A percentile compares a stretch with the other conserved stretches of the same genome.
These are phyloP conservation scores for Cymbomonas tetramitiformis DNA, from an alignment of 139 green algal genomes.

Conservation along the genomic window DNA sequence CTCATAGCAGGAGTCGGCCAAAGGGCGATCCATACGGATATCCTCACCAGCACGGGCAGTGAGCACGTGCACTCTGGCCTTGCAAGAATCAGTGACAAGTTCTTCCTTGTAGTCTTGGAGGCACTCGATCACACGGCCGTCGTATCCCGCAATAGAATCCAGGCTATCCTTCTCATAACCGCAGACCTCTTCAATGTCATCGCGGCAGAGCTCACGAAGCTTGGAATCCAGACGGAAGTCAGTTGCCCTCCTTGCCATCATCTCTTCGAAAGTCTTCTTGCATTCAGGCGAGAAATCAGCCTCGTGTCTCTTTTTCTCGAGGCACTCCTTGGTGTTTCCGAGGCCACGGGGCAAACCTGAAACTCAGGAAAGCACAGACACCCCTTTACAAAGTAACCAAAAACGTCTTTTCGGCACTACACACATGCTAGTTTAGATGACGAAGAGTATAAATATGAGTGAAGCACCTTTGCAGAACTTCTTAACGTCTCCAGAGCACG, in stretches of 20 bases:
- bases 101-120: constrained; percentile 35
- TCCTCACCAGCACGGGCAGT: constrained; percentile 48
- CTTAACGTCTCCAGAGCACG: constrained; percentile 51
- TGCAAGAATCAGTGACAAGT: constrained; percentile 35
- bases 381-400: too few relatives aligned
- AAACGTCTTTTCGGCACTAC: neutral
- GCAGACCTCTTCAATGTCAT: constrained; percentile 42
- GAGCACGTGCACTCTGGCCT: constrained; percentile 35
- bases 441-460: too few relatives aligned
- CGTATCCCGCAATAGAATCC: constrained; percentile 13
- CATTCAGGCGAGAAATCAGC: constrained; percentile 19
- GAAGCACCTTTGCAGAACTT: constrained; percentile 53
- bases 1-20: constrained; percentile 48
- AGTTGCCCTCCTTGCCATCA: constrained; percentile 27
- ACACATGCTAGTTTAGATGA: neutral
- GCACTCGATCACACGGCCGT: constrained; percentile 31
- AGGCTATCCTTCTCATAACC: constrained; percentile 28
- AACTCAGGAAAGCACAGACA: too few relatives aligned
- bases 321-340: constrained; percentile 42
- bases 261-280: constrained; percentile 29
- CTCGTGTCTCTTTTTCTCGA: constrained; percentile 26
- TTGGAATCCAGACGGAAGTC: constrained; percentile 29
- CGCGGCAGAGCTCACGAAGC: constrained; percentile 16
- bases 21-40: constrained; percentile 62
- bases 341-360: constrained; percentile 32